These are phyloP conservation scores for Boletus subluridellus DNA, from an alignment of 1,284 basidiomycete species.

Conservation along the genomic window DNA sequence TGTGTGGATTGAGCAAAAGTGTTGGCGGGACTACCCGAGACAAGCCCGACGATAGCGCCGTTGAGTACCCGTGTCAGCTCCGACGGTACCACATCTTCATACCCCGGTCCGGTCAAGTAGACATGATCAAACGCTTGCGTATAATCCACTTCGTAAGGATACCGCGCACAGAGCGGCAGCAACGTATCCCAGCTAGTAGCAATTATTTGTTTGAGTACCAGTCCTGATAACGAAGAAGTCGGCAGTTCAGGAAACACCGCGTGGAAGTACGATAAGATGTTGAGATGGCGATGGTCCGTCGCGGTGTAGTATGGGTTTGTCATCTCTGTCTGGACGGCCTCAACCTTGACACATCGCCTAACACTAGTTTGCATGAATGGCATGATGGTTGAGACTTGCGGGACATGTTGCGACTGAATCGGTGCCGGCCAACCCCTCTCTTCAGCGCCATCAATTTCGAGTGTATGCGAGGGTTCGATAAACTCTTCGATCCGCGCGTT, in stretches of 20 bases:
- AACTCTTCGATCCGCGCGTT: slow-evolving; percentile 66
- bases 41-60: slow-evolving; percentile 75
- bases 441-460: slow-evolving; percentile 20
- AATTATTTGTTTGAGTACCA: slow-evolving; percentile 32
- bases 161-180: slow-evolving; percentile 61
- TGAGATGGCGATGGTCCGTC: slow-evolving; percentile 70
- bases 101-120: slow-evolving; percentile 64
- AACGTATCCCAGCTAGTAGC: slow-evolving; percentile 64
- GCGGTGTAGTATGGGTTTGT: slow-evolving; percentile 55
- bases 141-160: slow-evolving; percentile 68
- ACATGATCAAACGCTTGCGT: slow-evolving; percentile 55
- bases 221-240: slow-evolving; percentile 2
- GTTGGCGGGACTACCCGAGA: slow-evolving; percentile 31
- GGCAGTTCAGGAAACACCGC: slow-evolving; percentile 44
- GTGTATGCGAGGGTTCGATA: slow-evolving; percentile 52
- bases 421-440: slow-evolving; percentile 25
- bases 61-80: slow-evolving; percentile 75
- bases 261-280: slow-evolving; percentile 82
- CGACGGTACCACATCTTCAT: slow-evolving; percentile 66
- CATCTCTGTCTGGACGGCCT: slow-evolving; percentile 23
- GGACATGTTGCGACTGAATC: slow-evolving; percentile 31
- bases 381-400: background rate
- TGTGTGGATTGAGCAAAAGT: background rate
- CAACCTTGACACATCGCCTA: slow-evolving; percentile 15
- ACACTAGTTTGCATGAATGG: background rate